Evolutionary conservation across 306 rosid genomes (phyloP), one percentile per base, ranked within the genome.

Genomic region (Sicyos baderoa): DNA sequence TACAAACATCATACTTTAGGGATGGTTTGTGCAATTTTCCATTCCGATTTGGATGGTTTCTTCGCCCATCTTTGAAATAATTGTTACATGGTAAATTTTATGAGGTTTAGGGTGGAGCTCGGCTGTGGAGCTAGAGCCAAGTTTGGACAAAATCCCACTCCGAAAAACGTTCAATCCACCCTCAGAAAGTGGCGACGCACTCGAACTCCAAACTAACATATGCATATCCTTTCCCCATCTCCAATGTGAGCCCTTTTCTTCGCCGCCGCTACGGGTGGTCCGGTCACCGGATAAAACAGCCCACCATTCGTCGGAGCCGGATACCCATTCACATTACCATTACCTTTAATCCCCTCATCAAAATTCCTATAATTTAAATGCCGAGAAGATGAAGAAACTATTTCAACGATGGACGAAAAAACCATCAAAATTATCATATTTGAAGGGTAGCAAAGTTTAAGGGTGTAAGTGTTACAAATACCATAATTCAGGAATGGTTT

Each of bases 121-220:
- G 4, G 92, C 68, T 0, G 92, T 90, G 62, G 97, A 88, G 82
- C 92, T 90, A 1, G 92, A 88, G 14, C 95, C 92, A 49, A 84
- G 84, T 77, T 90, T 90, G 0, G 95, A 90, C 29, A 90, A 86
- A 32, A 71, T 88, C 9, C 88, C 96, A 47, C 92, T 89, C 66
- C 90, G 76, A 80, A 90, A 90, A 21, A 88, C 95, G 80, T 90
- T 90, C 63, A 90, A 81, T 22, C 96, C 96, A 62, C 89, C 88
- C 65, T 90, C 95, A 0, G 95, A 86, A 4, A 88, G 92, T 23
- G 95, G 97, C 9, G 97, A 90, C 22, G 95, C 92, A 57, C 92
- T 88, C 5, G 97, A 88, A 76, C 97, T 90, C 97, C 97, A 90
- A 25, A 88, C 97, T 77, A 90, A 86, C 97, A 90, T 88, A 72